These are phyloP conservation scores for Penicillium pancosmium DNA, from an alignment of 495 filamentous ascomycete genomes.

Conservation along the genomic window DNA sequence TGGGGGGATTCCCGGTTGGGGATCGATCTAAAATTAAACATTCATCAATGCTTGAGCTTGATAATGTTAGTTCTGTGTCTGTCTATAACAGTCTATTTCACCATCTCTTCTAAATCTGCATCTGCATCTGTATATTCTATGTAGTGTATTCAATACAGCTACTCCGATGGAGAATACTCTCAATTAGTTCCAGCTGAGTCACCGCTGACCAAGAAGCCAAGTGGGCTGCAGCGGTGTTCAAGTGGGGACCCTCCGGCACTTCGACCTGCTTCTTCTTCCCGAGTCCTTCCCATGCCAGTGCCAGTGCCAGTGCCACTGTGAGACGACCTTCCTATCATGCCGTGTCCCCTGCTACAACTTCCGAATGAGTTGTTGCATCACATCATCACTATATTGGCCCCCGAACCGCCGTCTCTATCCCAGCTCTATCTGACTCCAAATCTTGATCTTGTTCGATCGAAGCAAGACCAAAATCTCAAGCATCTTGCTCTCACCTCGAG, in stretches of 20 bases:
- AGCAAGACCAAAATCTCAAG: constrained; percentile 31
- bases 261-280: constrained; percentile 21
- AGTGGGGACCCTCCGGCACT: constrained; percentile 30
- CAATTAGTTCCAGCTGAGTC: constrained; percentile 20
- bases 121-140: no score
- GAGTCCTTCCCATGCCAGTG: constrained; percentile 6
- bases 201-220: constrained; percentile 28
- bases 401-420: constrained; percentile 31
- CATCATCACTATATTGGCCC: constrained; percentile 35
- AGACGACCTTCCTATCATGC: constrained; percentile 12
- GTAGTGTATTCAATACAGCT: no score
- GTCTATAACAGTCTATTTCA: constrained; percentile 1
- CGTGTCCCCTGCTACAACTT: constrained; percentile 27
- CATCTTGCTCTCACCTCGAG: constrained; percentile 34
- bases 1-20: constrained; percentile 10
- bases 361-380: constrained; percentile 48
- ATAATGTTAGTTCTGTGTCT: neutral
- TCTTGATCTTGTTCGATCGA: constrained; percentile 22
- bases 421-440: constrained; percentile 31
- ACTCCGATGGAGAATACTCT: no score
- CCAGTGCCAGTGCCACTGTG: neutral
- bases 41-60: neutral
- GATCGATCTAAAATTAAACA: neutral
- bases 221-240: constrained; percentile 12
- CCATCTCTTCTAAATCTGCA: neutral